Evolutionary conservation across 257 asterid genomes (phyloP).

Genomic region (Mentha longifolia): DNA sequence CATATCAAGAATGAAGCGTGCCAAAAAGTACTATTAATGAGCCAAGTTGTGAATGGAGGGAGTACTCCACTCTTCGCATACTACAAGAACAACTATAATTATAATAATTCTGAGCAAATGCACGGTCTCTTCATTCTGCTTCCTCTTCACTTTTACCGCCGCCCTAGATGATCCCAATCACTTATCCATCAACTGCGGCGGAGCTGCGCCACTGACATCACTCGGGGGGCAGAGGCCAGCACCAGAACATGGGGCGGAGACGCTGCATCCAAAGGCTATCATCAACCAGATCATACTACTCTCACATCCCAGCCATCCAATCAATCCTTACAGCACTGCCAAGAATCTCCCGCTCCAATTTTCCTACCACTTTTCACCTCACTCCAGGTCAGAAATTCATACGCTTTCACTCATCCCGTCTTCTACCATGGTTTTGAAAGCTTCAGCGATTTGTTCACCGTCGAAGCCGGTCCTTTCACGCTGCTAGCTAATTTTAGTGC

Average conservation of each 20-base stretch:
- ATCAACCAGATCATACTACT: neutral
- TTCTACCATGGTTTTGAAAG: constrained; percentile 31
- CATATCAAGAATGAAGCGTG: no score
- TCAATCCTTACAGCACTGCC: constrained; percentile 47
- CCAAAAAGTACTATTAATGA: no score
- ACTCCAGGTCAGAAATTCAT: constrained; percentile 51
- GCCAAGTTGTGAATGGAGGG: no score
- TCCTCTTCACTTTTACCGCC: neutral
- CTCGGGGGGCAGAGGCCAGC: no score
- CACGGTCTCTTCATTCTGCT: neutral
- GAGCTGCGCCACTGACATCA: constrained; percentile 32
- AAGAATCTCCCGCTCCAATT: constrained; percentile 43
- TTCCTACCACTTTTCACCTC: constrained; percentile 47
- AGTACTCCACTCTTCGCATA: no score
- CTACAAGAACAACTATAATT: no score
- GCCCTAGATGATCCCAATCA: neutral
- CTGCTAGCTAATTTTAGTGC: constrained; percentile 52
- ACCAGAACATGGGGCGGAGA: constrained; percentile 41
- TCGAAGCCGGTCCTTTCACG: constrained; percentile 50
- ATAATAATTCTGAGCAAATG: no score
- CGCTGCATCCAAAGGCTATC: constrained; percentile 32
- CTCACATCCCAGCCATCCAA: constrained; percentile 28
- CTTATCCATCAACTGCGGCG: constrained; percentile 48
- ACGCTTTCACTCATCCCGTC: constrained; percentile 54
- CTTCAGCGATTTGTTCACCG: constrained; percentile 41